These are phyloP conservation scores for Earliella scabrosa DNA, from an alignment of 1,284 basidiomycete genomes.

Conservation along the genomic window DNA sequence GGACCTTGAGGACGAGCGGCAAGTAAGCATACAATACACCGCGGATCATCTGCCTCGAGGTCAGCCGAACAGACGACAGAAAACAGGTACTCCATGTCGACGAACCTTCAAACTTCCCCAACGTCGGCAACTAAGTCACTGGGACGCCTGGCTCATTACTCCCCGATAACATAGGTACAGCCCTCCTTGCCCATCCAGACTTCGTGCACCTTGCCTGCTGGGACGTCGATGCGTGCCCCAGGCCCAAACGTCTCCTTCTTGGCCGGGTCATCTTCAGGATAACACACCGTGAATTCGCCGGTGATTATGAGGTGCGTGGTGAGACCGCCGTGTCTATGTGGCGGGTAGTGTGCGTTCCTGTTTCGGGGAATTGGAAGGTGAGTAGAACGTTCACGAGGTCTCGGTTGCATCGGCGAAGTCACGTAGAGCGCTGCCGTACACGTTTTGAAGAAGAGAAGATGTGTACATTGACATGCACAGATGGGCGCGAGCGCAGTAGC, in stretches of 20 bases:
- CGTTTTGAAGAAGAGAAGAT: no score
- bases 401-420: no score
- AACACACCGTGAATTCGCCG: conserved; percentile 34
- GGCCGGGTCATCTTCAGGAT: conserved; percentile 30
- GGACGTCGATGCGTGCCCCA: conserved; percentile 38
- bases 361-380: background rate
- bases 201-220: conserved; percentile 36
- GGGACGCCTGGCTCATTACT: no score
- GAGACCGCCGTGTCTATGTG: conserved; percentile 34
- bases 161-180: conserved; percentile 39
- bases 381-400: background rate
- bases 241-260: conserved; percentile 36
- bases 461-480: no score
- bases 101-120: background rate
- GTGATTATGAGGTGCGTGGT: conserved; percentile 38
- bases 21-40: background rate
- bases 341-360: conserved; percentile 35
- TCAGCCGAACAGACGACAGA: background rate
- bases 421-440: no score
- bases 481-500: no score
- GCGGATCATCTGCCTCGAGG: background rate
- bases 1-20: no score
- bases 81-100: background rate
- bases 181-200: conserved; percentile 38
- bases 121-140: no score